Conservation (phyloP, 2,329 filamentous ascomycete species). For the Fusarium succisae region DNA sequence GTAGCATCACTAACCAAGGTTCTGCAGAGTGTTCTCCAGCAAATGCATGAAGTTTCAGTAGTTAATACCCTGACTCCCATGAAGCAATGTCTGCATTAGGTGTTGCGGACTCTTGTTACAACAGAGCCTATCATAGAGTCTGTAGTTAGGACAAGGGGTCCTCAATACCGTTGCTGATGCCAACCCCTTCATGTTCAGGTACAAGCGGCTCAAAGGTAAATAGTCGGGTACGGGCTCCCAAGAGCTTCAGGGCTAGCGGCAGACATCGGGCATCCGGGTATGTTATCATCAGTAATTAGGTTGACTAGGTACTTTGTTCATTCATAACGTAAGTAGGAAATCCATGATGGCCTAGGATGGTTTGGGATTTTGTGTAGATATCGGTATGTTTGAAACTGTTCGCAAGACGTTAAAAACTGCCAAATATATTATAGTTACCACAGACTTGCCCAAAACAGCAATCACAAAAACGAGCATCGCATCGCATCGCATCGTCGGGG, state of each 20-base stretch:
- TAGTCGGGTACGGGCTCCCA: background rate
- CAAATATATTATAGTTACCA: background rate
- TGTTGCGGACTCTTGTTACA: constrained; percentile 14
- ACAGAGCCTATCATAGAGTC: constrained; percentile 33
- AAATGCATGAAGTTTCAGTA: background rate
- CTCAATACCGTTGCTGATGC: constrained; percentile 12
- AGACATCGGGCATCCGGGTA: background rate
- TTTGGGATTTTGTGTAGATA: background rate
- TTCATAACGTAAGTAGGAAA: background rate
- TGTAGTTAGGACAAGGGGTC: constrained; percentile 28
- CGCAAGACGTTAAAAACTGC: background rate
- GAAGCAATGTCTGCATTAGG: constrained; percentile 7
- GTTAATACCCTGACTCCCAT: constrained; percentile 1
- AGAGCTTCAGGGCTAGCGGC: background rate
- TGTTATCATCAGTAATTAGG: background rate
- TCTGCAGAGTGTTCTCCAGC: background rate
- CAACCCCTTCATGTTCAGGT: constrained; percentile 29
- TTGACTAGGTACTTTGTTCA: background rate
- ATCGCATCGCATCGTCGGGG: constrained; percentile 9
- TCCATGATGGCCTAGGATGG: background rate
- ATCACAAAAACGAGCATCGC: background rate
- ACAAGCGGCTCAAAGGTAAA: constrained; percentile 10
- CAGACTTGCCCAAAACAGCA: constrained; percentile 26
- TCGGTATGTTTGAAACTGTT: background rate
- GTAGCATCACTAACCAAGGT: background rate